Evolutionary conservation across 805 yeast genomes (phyloP), one percentile per base, ranked within the genome.

Genomic region (Kurtzmaniella fragi): DNA sequence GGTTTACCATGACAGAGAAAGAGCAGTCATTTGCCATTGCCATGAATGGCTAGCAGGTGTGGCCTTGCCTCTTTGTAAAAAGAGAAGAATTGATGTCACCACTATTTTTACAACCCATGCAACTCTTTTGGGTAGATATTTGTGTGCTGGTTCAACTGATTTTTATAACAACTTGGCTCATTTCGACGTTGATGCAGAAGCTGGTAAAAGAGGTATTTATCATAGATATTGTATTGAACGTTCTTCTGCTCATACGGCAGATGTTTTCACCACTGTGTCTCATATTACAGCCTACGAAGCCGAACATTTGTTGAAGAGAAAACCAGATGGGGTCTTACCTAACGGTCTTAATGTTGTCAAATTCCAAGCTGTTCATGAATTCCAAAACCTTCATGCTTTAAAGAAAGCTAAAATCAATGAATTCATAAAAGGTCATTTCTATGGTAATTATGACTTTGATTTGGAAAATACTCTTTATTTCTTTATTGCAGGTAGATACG

Each of bases 31-130:
- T 44, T 82, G 93, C 41, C 99, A 91, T 58, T 90, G 85, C 61
- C 99, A 91, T 67, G 99, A 91, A 67, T 91, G 99, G 99, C 75
- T 91, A 42, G 97, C 99, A 1, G 97, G 98, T 51, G 89, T 93
- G 34, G 96, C 95, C 0, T 69, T 93, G 43, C 97, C 99, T 0
- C 70, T 91, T 41, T 89, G 96, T 61, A 74, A 96, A 54, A 87
- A 87, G 62, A 80, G 98, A 54, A 77, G 88, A 53, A 82, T 91
- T 42, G 99, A 91, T 55, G 89, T 88, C 43, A 88, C 96, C 42
- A 90, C 99, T 17, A 84, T 91, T 46, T 91, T 91, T 72, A 91
- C 99, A 30, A 91, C 99, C 16, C 99, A 91, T 62, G 99, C 99
- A 3, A 91, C 99, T 9, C 70, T 91, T 46, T 73, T 93, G 48